These are phyloP conservation scores for Coelastrella sp. DNA, from an alignment of 139 green algal species.

Conservation along the genomic window DNA sequence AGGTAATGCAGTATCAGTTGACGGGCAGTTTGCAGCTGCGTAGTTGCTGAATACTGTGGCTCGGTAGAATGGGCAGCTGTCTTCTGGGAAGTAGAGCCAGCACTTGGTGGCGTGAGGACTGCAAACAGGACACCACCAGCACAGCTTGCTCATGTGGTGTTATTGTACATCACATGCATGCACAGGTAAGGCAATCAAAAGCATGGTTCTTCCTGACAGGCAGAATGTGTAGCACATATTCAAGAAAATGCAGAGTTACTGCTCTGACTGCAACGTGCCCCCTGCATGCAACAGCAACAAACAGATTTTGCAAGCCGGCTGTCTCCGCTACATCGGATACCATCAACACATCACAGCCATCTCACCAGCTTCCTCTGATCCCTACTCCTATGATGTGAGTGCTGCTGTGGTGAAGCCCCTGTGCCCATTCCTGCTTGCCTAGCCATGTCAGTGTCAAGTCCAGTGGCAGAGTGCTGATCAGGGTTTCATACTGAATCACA, in stretches of 20 bases:
- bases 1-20: constrained; percentile 64
- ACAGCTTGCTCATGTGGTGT: too few relatives aligned
- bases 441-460: constrained; percentile 82
- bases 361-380: constrained; percentile 63
- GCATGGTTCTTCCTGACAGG: too few relatives aligned
- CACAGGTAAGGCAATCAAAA: too few relatives aligned
- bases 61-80: constrained; percentile 93
- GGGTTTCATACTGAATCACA: constrained; percentile 65
- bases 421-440: constrained; percentile 74
- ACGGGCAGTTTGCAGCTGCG: constrained; percentile 84
- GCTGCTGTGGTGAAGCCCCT: constrained; percentile 80
- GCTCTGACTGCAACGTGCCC: too few relatives aligned
- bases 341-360: too few relatives aligned
- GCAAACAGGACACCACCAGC: too few relatives aligned
- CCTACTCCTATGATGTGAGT: constrained; percentile 89
- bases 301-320: too few relatives aligned
- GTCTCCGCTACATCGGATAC: too few relatives aligned
- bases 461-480: constrained; percentile 88
- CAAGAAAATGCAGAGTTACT: too few relatives aligned
- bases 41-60: constrained; percentile 94
- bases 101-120: constrained; percentile 90
- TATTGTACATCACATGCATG: too few relatives aligned
- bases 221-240: too few relatives aligned
- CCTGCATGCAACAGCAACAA: too few relatives aligned
- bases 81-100: constrained; percentile 95